Conservation (phyloP, 2,329 filamentous ascomycete genomes). For the Aspergillus arachidicola region DNA sequence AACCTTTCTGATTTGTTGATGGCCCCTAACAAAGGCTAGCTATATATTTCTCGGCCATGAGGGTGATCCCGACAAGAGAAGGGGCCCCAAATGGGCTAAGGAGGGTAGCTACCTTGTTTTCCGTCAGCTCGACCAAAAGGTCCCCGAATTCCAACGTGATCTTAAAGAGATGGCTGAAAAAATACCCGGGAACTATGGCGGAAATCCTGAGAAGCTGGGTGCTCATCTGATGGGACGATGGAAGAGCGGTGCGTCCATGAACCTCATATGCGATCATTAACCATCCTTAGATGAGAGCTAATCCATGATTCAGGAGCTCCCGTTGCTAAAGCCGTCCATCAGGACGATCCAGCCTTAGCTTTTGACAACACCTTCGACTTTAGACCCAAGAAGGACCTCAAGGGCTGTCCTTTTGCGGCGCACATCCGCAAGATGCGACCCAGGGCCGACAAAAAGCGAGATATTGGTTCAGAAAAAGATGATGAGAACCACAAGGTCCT, state of each 20-base stretch:
- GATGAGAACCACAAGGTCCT: background rate
- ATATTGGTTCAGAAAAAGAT: conserved; percentile 10
- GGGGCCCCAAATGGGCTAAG: conserved; percentile 41
- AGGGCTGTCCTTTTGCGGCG: conserved; percentile 48
- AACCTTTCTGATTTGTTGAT: rapidly evolving
- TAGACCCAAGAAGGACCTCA: conserved; percentile 31
- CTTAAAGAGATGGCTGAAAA: conserved; percentile 29
- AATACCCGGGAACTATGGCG: background rate
- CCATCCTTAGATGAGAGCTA: background rate
- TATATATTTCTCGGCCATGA: conserved; percentile 37
- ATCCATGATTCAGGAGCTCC: conserved; percentile 32
- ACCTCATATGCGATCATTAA: background rate
- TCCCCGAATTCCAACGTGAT: conserved; percentile 48
- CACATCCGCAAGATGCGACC: conserved; percentile 54
- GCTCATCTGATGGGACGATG: conserved; percentile 50
- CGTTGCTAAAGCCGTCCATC: conserved; percentile 30
- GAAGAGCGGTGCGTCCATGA: conserved; percentile 37
- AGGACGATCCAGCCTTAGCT: conserved; percentile 37
- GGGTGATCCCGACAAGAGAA: conserved; percentile 14
- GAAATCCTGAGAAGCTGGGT: conserved; percentile 35
- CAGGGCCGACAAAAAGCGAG: conserved; percentile 35
- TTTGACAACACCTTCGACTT: conserved; percentile 45
- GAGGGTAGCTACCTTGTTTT: conserved; percentile 51
- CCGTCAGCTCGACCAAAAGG: conserved; percentile 48
- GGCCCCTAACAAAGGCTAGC: rapidly evolving